These are phyloP conservation scores for Trichaptum fuscoviolaceum DNA, from an alignment of 768 basidiomycete species.

Conservation along the genomic window DNA sequence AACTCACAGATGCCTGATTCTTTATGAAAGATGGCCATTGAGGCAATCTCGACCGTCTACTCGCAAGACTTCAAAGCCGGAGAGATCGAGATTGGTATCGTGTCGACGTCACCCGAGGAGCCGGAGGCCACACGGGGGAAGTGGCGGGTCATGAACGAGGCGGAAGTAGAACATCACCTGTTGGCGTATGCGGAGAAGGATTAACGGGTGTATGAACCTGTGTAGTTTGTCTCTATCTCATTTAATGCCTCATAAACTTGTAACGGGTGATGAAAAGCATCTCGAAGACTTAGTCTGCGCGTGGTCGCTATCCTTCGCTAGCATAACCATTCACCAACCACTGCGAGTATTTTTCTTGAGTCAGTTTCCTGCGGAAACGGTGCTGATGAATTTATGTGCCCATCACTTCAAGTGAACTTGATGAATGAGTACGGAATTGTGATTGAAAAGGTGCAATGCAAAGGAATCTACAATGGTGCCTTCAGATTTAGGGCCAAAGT, in stretches of 20 bases:
- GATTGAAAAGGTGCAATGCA: background rate
- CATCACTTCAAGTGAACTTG: no score
- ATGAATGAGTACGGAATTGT: background rate
- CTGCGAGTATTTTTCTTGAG: no score
- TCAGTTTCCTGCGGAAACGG: no score
- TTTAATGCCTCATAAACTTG: no score
- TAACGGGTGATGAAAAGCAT: no score
- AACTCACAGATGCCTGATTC: background rate
- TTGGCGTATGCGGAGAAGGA: conserved; percentile 89
- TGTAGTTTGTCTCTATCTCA: conserved; percentile 3
- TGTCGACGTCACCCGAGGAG: conserved; percentile 73
- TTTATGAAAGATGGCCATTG: conserved; percentile 82
- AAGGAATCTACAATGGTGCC: no score
- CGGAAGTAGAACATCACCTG: conserved; percentile 73
- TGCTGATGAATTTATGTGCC: background rate
- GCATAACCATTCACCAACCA: no score
- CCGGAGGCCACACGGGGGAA: conserved; percentile 61
- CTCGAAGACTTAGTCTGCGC: no score
- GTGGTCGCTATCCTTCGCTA: no score
- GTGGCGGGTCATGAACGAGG: conserved; percentile 76
- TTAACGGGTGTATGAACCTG: conserved; percentile 29
- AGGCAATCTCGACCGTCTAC: conserved; percentile 89
- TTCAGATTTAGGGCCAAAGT: no score
- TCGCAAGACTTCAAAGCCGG: conserved; percentile 94
- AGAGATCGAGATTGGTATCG: conserved; percentile 95